Base-by-base conservation (phyloP, 2,329 filamentous ascomycete genomes). In the Lecanicillium sp. region DNA sequence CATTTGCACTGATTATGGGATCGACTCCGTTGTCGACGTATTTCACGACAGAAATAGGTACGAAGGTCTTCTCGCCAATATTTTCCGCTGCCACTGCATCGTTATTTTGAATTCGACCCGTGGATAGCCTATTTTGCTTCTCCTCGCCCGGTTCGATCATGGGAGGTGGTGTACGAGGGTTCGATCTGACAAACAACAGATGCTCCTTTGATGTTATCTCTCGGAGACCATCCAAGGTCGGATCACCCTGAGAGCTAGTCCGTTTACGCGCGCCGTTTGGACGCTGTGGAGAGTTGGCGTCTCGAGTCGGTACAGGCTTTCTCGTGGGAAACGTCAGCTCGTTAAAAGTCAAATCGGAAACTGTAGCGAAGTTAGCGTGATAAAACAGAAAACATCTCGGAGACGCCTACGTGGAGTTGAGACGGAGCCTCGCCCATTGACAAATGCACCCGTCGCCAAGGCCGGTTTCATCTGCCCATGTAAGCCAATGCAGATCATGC, bases 341-440 rank as follows among this genome's bases (percentile, higher is more conserved):
- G 21, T 75, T 75, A 52, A 78, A 80, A 1, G 66, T 64, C 15
- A 81, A 65, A 51, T 80, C 75, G 4, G 70, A 61, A 23, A 78
- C 78, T 79, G 27, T 23, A 14, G 6, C 9, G 6, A 26, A 21
- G 49, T 63, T 46, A 62, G 50, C 17, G 19, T 21, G 21, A 43
- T 35, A 20, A 26, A 5, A 2, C 8, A 33, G 33, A 44, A n/a
- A 5, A 15, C n/a, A 19, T 20, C 7, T 17, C 15, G 1, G 9
- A 9, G 10, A n/a, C 9, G 43, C 48, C 8, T 35, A 52, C 48
- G 30, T n/a, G 38, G 42, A 30, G 24, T 42, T 39, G 42, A 15
- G 14, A 40, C 40, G 4, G 53, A 50, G 23, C 40, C 40, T 44
- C 48, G 57, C 5, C 59, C 63, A 35, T 69, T 68, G 6, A 59